phyloP scores from a whole-genome alignment of 2,329 filamentous ascomycete species.

The Epicoccum nigrum region DNA sequence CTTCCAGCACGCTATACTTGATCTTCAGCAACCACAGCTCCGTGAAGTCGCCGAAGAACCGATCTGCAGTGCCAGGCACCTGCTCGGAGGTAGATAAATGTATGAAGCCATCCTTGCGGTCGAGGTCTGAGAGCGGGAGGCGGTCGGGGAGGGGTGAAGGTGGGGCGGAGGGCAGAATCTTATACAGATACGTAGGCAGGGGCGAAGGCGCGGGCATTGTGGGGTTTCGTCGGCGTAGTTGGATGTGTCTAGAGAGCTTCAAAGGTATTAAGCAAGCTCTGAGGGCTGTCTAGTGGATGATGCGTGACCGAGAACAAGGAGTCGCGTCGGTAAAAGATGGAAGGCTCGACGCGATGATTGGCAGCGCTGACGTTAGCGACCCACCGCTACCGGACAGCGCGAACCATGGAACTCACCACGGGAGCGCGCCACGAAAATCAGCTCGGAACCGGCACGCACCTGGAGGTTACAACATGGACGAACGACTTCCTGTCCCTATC shows the following conservation, averaged over 20 bases:
- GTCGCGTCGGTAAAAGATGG: slow-evolving; percentile 8
- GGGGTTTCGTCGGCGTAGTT: neutral
- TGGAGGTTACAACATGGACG: slow-evolving; percentile 12
- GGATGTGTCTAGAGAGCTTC: neutral
- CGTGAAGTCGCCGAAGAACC: slow-evolving; percentile 41
- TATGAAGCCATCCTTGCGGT: slow-evolving; percentile 66
- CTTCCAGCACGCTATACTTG: slow-evolving; percentile 52
- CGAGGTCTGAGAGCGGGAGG: slow-evolving; percentile 65
- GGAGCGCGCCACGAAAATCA: slow-evolving; percentile 19
- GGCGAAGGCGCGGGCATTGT: slow-evolving; percentile 42
- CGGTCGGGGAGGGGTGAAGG: slow-evolving; percentile 59
- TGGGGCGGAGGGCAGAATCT: slow-evolving; percentile 63
- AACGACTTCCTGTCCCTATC: neutral
- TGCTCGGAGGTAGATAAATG: slow-evolving; percentile 65
- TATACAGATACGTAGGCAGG: slow-evolving; percentile 58
- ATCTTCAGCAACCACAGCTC: slow-evolving; percentile 62
- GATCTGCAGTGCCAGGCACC: slow-evolving; percentile 44
- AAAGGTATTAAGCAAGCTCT: neutral
- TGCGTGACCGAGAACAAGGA: neutral
- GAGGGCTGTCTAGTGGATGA: neutral
- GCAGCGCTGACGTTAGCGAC: slow-evolving; percentile 1
- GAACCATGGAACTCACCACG: slow-evolving; percentile 17
- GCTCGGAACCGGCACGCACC: slow-evolving; percentile 18
- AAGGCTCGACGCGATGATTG: slow-evolving; percentile 12
- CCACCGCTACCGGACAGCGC: slow-evolving; percentile 9